Percentiles rank a stretch among this genome's conserved stretches.
These are phyloP conservation scores for Diaporthe sp. DNA, from an alignment of 2,329 filamentous ascomycete species.

Conservation along the genomic window DNA sequence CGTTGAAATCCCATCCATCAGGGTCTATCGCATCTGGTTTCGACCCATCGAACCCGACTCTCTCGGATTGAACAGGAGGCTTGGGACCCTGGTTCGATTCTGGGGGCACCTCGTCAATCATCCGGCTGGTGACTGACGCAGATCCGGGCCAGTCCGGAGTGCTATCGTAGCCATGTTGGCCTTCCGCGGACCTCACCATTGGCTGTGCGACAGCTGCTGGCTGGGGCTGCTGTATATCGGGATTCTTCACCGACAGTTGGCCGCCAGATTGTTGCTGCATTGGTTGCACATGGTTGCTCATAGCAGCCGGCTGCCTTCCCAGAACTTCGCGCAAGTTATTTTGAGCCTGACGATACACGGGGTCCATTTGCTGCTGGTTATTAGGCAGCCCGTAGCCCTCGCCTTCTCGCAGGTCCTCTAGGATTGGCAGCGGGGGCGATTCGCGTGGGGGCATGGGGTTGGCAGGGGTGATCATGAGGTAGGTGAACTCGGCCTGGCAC, in stretches of 20 bases:
- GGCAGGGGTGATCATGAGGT: slow-evolving; percentile 76
- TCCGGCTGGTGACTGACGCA: slow-evolving; percentile 44
- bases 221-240: slow-evolving; percentile 47
- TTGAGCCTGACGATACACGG: slow-evolving; percentile 29
- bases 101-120: slow-evolving; percentile 42
- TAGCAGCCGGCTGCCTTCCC: slow-evolving; percentile 53
- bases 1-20: slow-evolving; percentile 95
- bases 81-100: slow-evolving; percentile 57
- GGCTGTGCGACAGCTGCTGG: slow-evolving; percentile 57
- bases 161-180: slow-evolving; percentile 48
- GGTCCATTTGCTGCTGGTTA: slow-evolving; percentile 57
- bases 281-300: slow-evolving; percentile 64
- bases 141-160: slow-evolving; percentile 51
- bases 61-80: slow-evolving; percentile 54
- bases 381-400: slow-evolving; percentile 62
- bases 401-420: slow-evolving; percentile 71
- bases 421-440: slow-evolving; percentile 68
- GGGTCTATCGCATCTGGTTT: slow-evolving; percentile 66
- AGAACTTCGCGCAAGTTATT: slow-evolving; percentile 37
- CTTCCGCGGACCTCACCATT: slow-evolving; percentile 35
- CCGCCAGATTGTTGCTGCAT: slow-evolving; percentile 54
- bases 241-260: slow-evolving; percentile 49
- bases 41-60: slow-evolving; percentile 61
- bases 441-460: slow-evolving; percentile 76
- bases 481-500: slow-evolving; percentile 76